Percentiles rank a stretch among this genome's conserved stretches.
phyloP scores from a whole-genome alignment of 305 asterid species.

The Fraxinus ornus region DNA sequence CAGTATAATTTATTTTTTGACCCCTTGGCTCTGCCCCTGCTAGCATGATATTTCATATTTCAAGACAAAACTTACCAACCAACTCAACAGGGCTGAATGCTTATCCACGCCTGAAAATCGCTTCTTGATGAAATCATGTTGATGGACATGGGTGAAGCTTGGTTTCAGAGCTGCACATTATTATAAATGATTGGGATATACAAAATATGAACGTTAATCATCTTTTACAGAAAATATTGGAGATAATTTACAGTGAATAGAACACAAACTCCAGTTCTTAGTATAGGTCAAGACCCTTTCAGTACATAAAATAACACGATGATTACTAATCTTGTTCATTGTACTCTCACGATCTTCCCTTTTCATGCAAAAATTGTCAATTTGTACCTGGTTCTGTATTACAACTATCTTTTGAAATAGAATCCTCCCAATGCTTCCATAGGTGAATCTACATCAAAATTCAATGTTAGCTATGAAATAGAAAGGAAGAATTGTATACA shows the following conservation, averaged over 20 bases:
- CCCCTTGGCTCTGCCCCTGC: neutral
- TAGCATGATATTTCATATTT: neutral
- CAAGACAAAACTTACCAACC: conserved; percentile 37
- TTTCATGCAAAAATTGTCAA: neutral
- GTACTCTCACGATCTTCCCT: neutral
- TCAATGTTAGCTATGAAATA: neutral
- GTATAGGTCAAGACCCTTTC: neutral
- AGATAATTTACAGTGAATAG: neutral
- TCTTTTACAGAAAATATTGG: neutral
- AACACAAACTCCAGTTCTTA: neutral
- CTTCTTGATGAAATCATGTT: conserved; percentile 79
- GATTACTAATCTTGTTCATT: neutral
- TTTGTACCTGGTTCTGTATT: conserved; percentile 49
- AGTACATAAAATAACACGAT: neutral
- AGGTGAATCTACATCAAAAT: conserved; percentile 64
- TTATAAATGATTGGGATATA: conserved; percentile 19
- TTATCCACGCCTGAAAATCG: conserved; percentile 73
- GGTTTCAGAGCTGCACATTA: conserved; percentile 55
- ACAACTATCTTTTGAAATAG: conserved; percentile 56
- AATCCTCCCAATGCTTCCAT: conserved; percentile 95
- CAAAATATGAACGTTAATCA: neutral
- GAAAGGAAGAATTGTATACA: conserved; percentile 4
- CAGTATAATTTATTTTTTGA: neutral
- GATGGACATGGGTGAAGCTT: conserved; percentile 69
- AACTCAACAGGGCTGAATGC: conserved; percentile 50